phyloP scores from a whole-genome alignment of 1,284 basidiomycete genomes.

The Apiotrichum sp. region DNA sequence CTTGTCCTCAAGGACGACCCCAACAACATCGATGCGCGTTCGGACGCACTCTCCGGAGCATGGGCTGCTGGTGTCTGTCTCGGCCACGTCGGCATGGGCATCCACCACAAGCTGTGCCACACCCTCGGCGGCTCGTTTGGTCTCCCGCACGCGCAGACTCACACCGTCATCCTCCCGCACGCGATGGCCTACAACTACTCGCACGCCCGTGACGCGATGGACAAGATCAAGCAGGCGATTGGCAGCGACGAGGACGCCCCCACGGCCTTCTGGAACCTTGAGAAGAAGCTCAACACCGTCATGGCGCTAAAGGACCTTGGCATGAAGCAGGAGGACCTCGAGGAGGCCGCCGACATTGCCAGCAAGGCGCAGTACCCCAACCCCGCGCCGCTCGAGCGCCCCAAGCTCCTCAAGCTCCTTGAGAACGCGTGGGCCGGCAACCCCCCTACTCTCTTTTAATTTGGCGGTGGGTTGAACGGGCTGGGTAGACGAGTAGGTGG shows the following conservation, averaged over 20 bases:
- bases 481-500: background rate
- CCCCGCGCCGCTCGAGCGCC: conserved; percentile 48
- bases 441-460: conserved; percentile 4
- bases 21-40: conserved; percentile 45
- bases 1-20: conserved; percentile 40
- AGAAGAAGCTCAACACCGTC: conserved; percentile 48
- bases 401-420: conserved; percentile 35
- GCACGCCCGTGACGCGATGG: conserved; percentile 42
- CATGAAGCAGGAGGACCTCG: conserved; percentile 50
- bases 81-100: conserved; percentile 48
- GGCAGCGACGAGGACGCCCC: conserved; percentile 39
- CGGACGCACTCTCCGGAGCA: conserved; percentile 49
- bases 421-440: conserved; percentile 25
- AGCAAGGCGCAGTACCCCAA: conserved; percentile 50
- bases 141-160: conserved; percentile 52
- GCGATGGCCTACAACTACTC: conserved; percentile 50
- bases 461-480: background rate
- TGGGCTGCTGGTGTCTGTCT: conserved; percentile 49
- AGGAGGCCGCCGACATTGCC: conserved; percentile 49
- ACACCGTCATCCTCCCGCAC: conserved; percentile 52
- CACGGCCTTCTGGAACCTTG: conserved; percentile 48
- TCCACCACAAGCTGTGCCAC: conserved; percentile 53
- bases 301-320: conserved; percentile 47
- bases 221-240: conserved; percentile 44
- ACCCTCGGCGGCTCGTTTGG: conserved; percentile 49